Evolutionary conservation across 208 protist genomes (phyloP).

Genomic region (Naegleria lovaniensis): DNA sequence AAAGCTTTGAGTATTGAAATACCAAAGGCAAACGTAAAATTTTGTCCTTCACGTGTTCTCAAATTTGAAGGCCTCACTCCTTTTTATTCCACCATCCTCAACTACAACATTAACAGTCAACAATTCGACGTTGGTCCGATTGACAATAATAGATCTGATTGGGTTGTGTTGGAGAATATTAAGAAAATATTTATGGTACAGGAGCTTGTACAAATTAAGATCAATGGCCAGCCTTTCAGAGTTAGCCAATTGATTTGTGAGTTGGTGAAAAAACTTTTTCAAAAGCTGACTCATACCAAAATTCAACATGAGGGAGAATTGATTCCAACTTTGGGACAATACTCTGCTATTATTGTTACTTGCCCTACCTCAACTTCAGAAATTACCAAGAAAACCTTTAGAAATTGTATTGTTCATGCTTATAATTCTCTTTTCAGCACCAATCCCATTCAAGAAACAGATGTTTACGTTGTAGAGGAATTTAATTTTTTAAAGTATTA

Average conservation of each 20-base stretch:
- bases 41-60: neutral
- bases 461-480: neutral
- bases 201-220: neutral
- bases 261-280: neutral
- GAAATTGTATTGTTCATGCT: neutral
- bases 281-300: neutral
- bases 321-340: neutral
- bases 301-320: neutral
- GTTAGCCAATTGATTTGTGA: neutral
- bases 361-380: neutral
- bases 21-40: neutral
- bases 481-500: neutral
- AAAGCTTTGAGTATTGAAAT: neutral
- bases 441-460: neutral
- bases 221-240: neutral
- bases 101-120: neutral
- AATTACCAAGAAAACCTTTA: neutral
- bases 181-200: neutral
- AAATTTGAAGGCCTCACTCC: neutral
- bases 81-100: neutral
- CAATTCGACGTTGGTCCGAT: neutral
- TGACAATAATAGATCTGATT: neutral
- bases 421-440: neutral
- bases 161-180: neutral
- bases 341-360: neutral